Base-by-base conservation (phyloP, 1,284 basidiomycete species). In the Schizopora paradoxa region DNA sequence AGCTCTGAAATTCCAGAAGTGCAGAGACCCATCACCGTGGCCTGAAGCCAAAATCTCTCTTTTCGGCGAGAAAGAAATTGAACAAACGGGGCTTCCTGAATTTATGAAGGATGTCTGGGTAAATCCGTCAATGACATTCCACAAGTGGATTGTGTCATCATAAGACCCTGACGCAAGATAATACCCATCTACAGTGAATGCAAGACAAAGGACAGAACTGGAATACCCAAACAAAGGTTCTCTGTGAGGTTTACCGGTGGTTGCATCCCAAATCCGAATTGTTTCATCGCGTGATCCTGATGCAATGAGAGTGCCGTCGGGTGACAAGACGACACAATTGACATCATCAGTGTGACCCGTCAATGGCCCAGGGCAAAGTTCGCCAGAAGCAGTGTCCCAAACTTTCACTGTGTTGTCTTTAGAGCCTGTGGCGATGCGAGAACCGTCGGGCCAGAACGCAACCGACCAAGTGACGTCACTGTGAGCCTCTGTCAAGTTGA, bases 341-440 rank as follows among this genome's bases (percentile, higher is more conserved):
- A 60, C 46, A 28, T 43, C 47, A 26, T 45, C 36, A 2, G 29
- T 42, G 32, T 58, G 55, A 19, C 49, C 56, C 40, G 32, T 23
- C 8, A 47, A 39, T n/a, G 39, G 35, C 13, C 37, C 36, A 29
- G 14, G 25, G 16, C 31, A 8, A 29, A 8, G 16, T 26, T 45
- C 18, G 6, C 40, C 49, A 26, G 39, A 46, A 23, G 26, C 21
- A 2, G 50, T 45, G 42, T 60, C 49, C 61, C 60, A 64, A 4
- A 62, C 18, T n/a, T 54, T 38, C 16, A 60, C 43, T 2, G 49
- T 47, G 2, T 36, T 35, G 45, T 61, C 58, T 27, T 51, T 47
- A 6, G 51, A 41, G 13, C 53, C 51, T n/a, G n/a, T n/a, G n/a
- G n/a, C n/a, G n/a, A n/a, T n/a, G n/a, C 16, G 37, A 39, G 37